Conservation (phyloP, 768 basidiomycete species). For the Trametes gibbosa region DNA sequence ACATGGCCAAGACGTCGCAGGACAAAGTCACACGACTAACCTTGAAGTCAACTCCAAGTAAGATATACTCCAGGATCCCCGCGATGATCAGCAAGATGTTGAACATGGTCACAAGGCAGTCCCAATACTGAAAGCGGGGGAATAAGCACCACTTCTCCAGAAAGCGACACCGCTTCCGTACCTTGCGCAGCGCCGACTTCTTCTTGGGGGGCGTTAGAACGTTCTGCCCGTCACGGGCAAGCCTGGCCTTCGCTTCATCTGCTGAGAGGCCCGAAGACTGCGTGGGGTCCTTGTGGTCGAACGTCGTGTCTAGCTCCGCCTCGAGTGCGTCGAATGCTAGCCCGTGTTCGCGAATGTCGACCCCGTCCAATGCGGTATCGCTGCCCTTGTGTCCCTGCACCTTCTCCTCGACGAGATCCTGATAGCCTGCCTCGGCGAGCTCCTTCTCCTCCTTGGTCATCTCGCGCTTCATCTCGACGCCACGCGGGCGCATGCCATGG, state of each 20-base stretch:
- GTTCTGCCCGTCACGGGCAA: conserved; percentile 59
- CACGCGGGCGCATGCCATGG: conserved; percentile 42
- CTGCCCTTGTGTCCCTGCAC: conserved; percentile 29
- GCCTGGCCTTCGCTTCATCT: conserved; percentile 51
- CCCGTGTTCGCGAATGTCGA: conserved; percentile 59
- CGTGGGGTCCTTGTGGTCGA: conserved; percentile 52
- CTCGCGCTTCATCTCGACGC: conserved; percentile 58
- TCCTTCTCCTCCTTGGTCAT: conserved; percentile 67
- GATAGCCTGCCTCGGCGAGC: conserved; percentile 67
- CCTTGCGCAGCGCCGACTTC: conserved; percentile 64
- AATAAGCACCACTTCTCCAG: not conserved
- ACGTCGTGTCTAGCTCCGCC: conserved; percentile 43
- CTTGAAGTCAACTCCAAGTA: conserved; percentile 61
- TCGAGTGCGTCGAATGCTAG: conserved; percentile 42
- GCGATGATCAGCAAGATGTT: conserved; percentile 67
- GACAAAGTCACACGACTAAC: conserved; percentile 27
- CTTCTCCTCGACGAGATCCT: conserved; percentile 52
- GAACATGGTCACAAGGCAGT: conserved; percentile 59
- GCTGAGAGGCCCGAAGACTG: conserved; percentile 49
- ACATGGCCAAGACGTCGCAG: not conserved
- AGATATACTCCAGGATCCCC: conserved; percentile 62
- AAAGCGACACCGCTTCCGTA: conserved; percentile 23
- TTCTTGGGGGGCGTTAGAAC: conserved; percentile 66
- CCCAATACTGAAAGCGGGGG: conserved; percentile 47
- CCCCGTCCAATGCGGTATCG: conserved; percentile 34